phyloP scores from a whole-genome alignment of 352 stramenopile species.

The Globisporangium emineosum region DNA sequence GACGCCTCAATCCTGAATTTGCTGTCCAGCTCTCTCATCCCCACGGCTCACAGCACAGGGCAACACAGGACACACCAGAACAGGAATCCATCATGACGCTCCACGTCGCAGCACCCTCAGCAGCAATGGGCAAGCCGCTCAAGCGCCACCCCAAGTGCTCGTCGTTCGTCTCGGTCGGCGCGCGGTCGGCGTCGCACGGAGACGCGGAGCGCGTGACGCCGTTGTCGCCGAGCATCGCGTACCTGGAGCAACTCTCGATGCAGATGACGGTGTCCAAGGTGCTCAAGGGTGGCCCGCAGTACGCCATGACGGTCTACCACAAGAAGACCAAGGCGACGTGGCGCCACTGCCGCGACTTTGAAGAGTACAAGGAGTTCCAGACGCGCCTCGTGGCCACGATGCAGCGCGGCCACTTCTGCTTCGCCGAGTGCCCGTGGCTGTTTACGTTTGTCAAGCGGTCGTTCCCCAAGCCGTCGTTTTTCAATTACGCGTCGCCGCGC shows the following conservation, averaged over 20 bases:
- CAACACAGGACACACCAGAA: neutral
- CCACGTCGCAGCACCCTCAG: neutral
- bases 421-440: slow-evolving; percentile 47
- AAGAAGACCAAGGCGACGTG: slow-evolving; percentile 4
- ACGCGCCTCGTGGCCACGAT: slow-evolving; percentile 29
- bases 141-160: slow-evolving; percentile 10
- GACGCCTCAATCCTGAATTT: slow-evolving; percentile 1
- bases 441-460: slow-evolving; percentile 46
- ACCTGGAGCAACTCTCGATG: slow-evolving; percentile 8
- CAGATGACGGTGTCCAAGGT: neutral
- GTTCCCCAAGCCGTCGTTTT: slow-evolving; percentile 35
- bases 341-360: slow-evolving; percentile 11
- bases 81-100: neutral
- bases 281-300: slow-evolving; percentile 6
- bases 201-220: neutral
- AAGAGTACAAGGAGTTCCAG: slow-evolving; percentile 25
- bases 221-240: slow-evolving; percentile 7
- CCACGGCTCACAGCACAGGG: too few species aligned
- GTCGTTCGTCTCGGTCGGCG: neutral
- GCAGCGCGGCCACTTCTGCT: slow-evolving; percentile 39
- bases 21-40: neutral
- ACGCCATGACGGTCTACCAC: slow-evolving; percentile 12
- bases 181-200: neutral
- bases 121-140: slow-evolving; percentile 1
- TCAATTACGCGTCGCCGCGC: slow-evolving; percentile 24